Evolutionary conservation across 2,329 filamentous ascomycete genomes (phyloP).

Genomic region (Juglanconis oblonga): DNA sequence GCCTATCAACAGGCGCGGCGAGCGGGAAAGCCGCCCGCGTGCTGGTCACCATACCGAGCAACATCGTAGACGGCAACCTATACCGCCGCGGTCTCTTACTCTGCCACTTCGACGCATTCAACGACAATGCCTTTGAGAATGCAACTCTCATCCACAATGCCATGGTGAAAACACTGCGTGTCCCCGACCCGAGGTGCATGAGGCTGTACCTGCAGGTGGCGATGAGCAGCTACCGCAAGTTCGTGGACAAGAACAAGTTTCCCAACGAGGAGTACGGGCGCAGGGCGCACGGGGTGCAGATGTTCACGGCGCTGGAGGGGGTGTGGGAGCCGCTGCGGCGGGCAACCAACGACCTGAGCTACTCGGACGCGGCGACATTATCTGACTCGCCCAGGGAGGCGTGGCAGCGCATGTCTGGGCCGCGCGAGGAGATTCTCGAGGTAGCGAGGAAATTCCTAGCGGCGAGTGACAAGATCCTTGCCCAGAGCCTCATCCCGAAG

Average conservation of each 20-base stretch:
- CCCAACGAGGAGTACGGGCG: conserved; percentile 31
- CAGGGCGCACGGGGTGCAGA: conserved; percentile 46
- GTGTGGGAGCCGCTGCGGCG: conserved; percentile 48
- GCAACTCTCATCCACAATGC: conserved; percentile 63
- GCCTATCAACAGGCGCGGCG: conserved; percentile 63
- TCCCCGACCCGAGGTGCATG: conserved; percentile 50
- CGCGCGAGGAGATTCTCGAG: conserved; percentile 6
- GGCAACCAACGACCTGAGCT: conserved; percentile 30
- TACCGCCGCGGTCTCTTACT: conserved; percentile 72
- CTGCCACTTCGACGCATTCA: conserved; percentile 75
- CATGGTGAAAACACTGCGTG: conserved; percentile 48
- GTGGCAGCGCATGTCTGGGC: conserved; percentile 20
- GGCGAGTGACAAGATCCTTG: conserved; percentile 17
- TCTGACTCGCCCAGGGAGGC: conserved; percentile 23
- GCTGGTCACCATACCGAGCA: conserved; percentile 52
- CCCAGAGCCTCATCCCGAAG: conserved; percentile 8
- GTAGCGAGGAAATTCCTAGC: conserved; percentile 13
- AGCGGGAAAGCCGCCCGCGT: conserved; percentile 60
- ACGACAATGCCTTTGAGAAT: conserved; percentile 63
- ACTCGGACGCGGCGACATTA: conserved; percentile 26
- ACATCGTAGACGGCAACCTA: conserved; percentile 45
- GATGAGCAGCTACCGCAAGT: conserved; percentile 42
- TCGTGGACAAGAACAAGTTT: conserved; percentile 31
- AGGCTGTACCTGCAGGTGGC: conserved; percentile 56
- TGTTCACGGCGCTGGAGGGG: conserved; percentile 46